phyloP scores from a whole-genome alignment of 805 yeast genomes.

The Nakazawaea wyomingensis region DNA sequence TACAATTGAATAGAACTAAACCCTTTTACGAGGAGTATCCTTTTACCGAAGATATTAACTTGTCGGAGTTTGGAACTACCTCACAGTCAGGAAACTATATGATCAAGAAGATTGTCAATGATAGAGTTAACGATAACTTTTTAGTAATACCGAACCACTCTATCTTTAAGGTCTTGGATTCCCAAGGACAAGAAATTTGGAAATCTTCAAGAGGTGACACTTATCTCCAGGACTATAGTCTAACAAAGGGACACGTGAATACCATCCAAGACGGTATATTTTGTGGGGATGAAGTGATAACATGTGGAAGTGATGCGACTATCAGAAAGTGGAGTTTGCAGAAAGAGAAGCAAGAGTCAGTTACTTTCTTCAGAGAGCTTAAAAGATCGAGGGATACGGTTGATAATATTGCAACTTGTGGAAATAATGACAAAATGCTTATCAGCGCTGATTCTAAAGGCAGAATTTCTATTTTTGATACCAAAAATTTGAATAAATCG shows the following conservation, averaged over 20 bases:
- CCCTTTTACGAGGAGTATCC: slow-evolving; percentile 15
- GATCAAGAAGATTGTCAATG: slow-evolving; percentile 7
- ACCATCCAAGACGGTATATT: slow-evolving; percentile 18
- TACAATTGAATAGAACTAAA: slow-evolving; percentile 19
- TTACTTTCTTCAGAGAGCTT: slow-evolving; percentile 15
- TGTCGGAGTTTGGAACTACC: slow-evolving; percentile 14
- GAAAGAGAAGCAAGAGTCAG: slow-evolving; percentile 16
- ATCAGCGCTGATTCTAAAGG: slow-evolving; percentile 12
- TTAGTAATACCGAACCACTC: slow-evolving; percentile 15
- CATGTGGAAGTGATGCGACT: slow-evolving; percentile 22
- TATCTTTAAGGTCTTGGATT: slow-evolving; percentile 15
- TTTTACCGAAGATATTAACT: slow-evolving; percentile 9
- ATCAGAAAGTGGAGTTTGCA: slow-evolving; percentile 22
- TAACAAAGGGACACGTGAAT: slow-evolving; percentile 23
- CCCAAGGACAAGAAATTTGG: slow-evolving; percentile 14
- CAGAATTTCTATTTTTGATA: slow-evolving; percentile 6
- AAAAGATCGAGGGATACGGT: slow-evolving; percentile 4
- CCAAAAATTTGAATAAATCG: slow-evolving; percentile 6
- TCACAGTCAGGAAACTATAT: slow-evolving; percentile 9
- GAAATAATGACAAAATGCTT: slow-evolving; percentile 4
- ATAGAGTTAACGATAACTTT: not conserved
- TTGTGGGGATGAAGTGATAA: slow-evolving; percentile 12
- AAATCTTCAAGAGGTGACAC: slow-evolving; percentile 20
- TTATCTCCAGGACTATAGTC: slow-evolving; percentile 21
- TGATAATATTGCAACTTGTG: slow-evolving; percentile 1